Evolutionary conservation across 2,329 filamentous ascomycete genomes (phyloP).

Genomic region (Trichophyton schoenleinii): DNA sequence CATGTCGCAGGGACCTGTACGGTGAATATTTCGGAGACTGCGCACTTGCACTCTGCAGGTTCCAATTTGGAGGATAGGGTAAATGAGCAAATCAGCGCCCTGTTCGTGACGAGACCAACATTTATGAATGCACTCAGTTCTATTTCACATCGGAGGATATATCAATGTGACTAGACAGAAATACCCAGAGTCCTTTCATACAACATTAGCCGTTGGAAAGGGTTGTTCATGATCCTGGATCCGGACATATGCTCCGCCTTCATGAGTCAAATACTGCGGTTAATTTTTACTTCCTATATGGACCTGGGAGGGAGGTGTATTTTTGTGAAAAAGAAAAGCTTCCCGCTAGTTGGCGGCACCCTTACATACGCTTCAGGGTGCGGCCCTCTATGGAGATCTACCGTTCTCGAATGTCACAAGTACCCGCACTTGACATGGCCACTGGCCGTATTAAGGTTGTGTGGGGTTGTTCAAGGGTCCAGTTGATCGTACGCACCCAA

Average conservation of each 20-base stretch:
- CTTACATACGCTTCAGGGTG: background rate
- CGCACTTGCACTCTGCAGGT: slow-evolving; percentile 4
- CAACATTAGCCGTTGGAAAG: background rate
- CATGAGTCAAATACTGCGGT: background rate
- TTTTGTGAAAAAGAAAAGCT: background rate
- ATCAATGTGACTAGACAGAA: slow-evolving; percentile 2
- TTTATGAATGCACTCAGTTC: background rate
- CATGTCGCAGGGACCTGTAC: background rate
- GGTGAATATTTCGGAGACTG: slow-evolving; percentile 4
- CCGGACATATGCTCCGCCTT: background rate
- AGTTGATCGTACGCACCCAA: background rate
- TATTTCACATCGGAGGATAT: background rate
- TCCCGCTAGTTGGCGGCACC: background rate
- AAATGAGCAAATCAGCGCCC: slow-evolving; percentile 2
- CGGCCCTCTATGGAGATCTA: background rate
- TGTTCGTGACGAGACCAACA: background rate
- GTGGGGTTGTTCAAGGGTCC: slow-evolving; percentile 4
- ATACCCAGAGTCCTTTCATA: background rate
- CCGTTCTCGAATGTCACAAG: slow-evolving; percentile 4
- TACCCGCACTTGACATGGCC: slow-evolving; percentile 3
- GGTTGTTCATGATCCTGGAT: background rate
- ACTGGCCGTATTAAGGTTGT: background rate
- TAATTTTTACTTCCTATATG: background rate
- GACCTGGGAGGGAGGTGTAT: too few species aligned
- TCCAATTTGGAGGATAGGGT: background rate